A percentile compares a stretch with the other conserved stretches of the same genome.
Evolutionary conservation across 345 rosid genomes (phyloP).

Genomic region (Limnanthes douglasii): DNA sequence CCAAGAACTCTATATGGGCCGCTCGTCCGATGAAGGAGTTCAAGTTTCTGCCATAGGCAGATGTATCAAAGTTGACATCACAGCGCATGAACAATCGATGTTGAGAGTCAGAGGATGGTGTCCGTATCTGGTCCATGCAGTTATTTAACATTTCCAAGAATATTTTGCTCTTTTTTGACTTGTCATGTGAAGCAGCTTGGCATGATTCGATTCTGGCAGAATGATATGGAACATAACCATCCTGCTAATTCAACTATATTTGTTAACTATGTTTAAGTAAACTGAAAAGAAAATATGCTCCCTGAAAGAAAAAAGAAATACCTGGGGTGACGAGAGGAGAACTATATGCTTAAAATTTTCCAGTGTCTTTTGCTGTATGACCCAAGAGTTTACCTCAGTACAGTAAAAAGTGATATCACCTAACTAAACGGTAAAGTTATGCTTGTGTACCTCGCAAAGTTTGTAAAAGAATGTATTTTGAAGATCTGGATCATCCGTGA

Average conservation of each 20-base stretch:
- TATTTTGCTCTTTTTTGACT: slow-evolving; percentile 52
- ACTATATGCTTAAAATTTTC: slow-evolving; percentile 58
- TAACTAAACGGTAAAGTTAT: neutral
- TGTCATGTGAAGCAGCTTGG: slow-evolving; percentile 60
- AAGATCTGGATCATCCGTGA: slow-evolving; percentile 81
- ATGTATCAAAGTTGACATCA: slow-evolving; percentile 70
- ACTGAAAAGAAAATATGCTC: too few relatives aligned
- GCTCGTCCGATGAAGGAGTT: slow-evolving; percentile 84
- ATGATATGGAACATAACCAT: slow-evolving; percentile 95
- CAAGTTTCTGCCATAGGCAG: slow-evolving; percentile 64
- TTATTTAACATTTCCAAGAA: slow-evolving; percentile 86
- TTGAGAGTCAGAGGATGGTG: slow-evolving; percentile 25
- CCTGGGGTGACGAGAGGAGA: slow-evolving; percentile 92
- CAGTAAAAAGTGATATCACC: neutral
- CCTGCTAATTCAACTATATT: slow-evolving; percentile 30
- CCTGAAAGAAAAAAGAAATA: slow-evolving; percentile 9
- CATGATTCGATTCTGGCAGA: slow-evolving; percentile 87
- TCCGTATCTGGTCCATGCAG: slow-evolving; percentile 87
- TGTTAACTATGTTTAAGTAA: too few relatives aligned
- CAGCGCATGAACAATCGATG: slow-evolving; percentile 79
- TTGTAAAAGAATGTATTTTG: slow-evolving; percentile 64
- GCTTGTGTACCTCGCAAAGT: slow-evolving; percentile 55
- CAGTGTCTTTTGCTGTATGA: slow-evolving; percentile 76
- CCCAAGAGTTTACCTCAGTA: neutral
- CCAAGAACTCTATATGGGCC: slow-evolving; percentile 93